Evolutionary conservation across 1,284 basidiomycete genomes (phyloP), one percentile per base, ranked within the genome.

Genomic region (Melampsora americana): DNA sequence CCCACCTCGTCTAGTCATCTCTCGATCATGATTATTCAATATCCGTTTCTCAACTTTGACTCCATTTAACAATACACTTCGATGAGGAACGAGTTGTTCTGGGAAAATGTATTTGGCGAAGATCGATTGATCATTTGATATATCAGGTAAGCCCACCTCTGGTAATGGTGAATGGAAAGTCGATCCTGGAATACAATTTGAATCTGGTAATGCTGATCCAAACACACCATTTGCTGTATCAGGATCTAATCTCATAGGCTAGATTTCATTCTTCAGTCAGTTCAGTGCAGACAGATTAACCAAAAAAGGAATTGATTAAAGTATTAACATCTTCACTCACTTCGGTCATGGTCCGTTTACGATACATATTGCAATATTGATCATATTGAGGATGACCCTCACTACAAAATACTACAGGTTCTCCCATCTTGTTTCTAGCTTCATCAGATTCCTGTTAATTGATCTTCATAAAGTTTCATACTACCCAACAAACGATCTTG

Each of bases 51-150:
- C 86, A 69, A 86, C 86, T 77, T 85, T 87, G 53, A 89, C 88
- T 1, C 92, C 92, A 6, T 90, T 89, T 0, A 99, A 85, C 28
- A 99, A 84, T 28, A 91, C 86, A 18, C 93, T 95, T 65, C 88
- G 89, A 83, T 99, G 96, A 4, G 93, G 92, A 5, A 87, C 87
- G 28, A 89, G 83, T 81, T 97, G 94, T 80, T 89, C 87, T 0
- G 96, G 95, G 86, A 95, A 97, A 82, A 89, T 90, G 84, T 94
- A 99, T 26, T 90, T 84, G 0, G 90, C 93, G 0, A 92, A 94
- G 12, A 99, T 85, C 12, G 94, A 92, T 50, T 88, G 87, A 83
- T 99, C 94, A 81, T 91, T 89, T 79, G 87, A 86, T 78, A 99
- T 90, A 83, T 99, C 93, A 1, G 87, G 87, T 66, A 84, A 83